A percentile compares a stretch with the other conserved stretches of the same genome.
Evolutionary conservation across 176 grass and related monocot genomes (phyloP).

Genomic region (Lolium multiflorum): DNA sequence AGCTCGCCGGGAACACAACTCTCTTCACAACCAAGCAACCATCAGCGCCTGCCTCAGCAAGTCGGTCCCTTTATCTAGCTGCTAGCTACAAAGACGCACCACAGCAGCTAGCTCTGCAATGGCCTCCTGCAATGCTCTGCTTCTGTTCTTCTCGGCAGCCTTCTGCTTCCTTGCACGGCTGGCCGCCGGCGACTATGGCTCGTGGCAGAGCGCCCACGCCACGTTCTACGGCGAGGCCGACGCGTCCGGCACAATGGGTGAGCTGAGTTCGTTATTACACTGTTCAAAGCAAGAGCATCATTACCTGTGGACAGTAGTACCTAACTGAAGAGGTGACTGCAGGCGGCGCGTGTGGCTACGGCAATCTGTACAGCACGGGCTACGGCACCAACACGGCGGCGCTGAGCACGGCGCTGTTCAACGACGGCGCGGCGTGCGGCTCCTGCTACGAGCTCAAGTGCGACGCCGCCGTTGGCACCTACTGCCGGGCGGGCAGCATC

Average conservation of each 20-base stretch:
- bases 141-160: constrained; percentile 50
- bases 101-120: constrained; percentile 31
- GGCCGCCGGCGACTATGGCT: constrained; percentile 53
- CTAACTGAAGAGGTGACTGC: not conserved
- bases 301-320: not conserved
- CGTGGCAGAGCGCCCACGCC: constrained; percentile 77
- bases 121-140: constrained; percentile 47
- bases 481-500: constrained; percentile 66
- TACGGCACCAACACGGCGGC: constrained; percentile 86
- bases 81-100: not conserved
- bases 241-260: constrained; percentile 88
- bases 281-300: not conserved
- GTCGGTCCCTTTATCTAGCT: not conserved
- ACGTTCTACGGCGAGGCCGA: constrained; percentile 86
- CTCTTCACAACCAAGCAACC: constrained; percentile 73
- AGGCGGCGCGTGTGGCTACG: constrained; percentile 75
- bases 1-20: constrained; percentile 37
- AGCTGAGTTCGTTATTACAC: not conserved
- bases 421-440: constrained; percentile 72
- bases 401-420: constrained; percentile 93
- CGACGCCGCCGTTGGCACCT: constrained; percentile 27
- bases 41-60: constrained; percentile 17
- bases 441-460: constrained; percentile 81
- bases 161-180: constrained; percentile 42
- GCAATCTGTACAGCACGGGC: constrained; percentile 61